These are phyloP conservation scores for Trichomonas tenax DNA, from an alignment of 208 protist genomes.

Conservation along the genomic window DNA sequence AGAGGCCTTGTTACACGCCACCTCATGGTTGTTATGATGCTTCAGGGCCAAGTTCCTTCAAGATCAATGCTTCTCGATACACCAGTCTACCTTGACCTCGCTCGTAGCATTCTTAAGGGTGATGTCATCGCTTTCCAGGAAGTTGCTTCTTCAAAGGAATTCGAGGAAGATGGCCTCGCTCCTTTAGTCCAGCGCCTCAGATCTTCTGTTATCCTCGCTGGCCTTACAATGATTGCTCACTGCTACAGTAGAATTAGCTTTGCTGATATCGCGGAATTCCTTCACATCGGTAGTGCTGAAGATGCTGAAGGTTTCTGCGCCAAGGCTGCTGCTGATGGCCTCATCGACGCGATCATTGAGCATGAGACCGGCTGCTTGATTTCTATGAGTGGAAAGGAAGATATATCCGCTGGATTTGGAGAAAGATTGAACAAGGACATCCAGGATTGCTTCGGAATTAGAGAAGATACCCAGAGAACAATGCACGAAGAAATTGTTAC, in stretches of 20 bases:
- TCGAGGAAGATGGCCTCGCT: background rate
- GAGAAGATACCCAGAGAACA: conserved; percentile 15
- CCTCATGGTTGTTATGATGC: conserved; percentile 12
- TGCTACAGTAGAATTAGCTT: background rate
- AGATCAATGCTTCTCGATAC: background rate
- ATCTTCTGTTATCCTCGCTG: background rate
- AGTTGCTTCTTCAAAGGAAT: background rate
- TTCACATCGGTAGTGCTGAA: conserved; percentile 1
- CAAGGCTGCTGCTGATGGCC: background rate
- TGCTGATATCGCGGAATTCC: background rate
- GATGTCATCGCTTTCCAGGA: background rate
- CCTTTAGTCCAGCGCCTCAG: background rate
- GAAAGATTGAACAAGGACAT: conserved; percentile 4
- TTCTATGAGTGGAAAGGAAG: background rate
- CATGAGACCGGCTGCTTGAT: background rate
- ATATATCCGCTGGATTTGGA: background rate
- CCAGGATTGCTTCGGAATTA: conserved; percentile 12
- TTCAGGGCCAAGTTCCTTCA: conserved; percentile 8
- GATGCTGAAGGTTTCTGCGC: conserved; percentile 19
- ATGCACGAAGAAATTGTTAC: background rate
- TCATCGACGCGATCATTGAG: background rate
- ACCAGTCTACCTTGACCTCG: background rate
- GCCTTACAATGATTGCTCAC: background rate
- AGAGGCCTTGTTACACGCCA: background rate
- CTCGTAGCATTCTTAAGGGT: background rate